Evolutionary conservation across 768 basidiomycete genomes (phyloP).

Genomic region (Tulasnella sp.): DNA sequence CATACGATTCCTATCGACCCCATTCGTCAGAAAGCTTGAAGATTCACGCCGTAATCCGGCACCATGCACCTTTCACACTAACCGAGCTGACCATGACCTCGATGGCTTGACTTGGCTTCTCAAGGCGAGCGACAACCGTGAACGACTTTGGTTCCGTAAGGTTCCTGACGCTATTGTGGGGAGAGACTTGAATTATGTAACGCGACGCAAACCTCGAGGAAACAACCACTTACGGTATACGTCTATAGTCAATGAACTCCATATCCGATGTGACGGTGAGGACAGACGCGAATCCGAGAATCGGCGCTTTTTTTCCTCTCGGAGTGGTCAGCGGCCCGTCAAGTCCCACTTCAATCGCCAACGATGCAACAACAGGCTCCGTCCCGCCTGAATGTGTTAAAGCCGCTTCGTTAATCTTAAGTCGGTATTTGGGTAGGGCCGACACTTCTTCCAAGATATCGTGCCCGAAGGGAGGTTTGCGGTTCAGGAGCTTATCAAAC

Average conservation of each 20-base stretch:
- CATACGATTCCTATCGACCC: constrained; percentile 52
- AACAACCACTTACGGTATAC: constrained; percentile 49
- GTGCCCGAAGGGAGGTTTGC: constrained; percentile 60
- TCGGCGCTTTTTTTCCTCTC: constrained; percentile 36
- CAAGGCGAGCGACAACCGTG: constrained; percentile 44
- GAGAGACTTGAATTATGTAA: not conserved
- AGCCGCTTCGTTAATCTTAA: constrained; percentile 40
- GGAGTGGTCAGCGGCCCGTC: constrained; percentile 22
- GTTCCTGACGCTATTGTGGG: constrained; percentile 48
- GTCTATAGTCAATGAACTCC: constrained; percentile 65
- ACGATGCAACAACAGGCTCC: constrained; percentile 44
- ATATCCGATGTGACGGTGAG: constrained; percentile 65
- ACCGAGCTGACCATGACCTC: constrained; percentile 53
- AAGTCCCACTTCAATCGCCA: constrained; percentile 49
- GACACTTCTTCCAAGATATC: constrained; percentile 49
- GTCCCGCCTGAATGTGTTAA: constrained; percentile 34
- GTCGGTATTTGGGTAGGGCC: constrained; percentile 53
- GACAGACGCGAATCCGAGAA: constrained; percentile 54
- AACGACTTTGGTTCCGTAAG: constrained; percentile 50
- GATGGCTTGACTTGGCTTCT: constrained; percentile 64
- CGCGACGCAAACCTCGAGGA: not conserved
- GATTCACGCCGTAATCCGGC: not conserved
- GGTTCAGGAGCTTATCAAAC: constrained; percentile 54
- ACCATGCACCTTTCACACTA: constrained; percentile 17
- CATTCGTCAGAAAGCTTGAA: constrained; percentile 14